These are phyloP conservation scores for Diddensiella santjacobensis DNA, from an alignment of 805 yeast genomes.

Conservation along the genomic window DNA sequence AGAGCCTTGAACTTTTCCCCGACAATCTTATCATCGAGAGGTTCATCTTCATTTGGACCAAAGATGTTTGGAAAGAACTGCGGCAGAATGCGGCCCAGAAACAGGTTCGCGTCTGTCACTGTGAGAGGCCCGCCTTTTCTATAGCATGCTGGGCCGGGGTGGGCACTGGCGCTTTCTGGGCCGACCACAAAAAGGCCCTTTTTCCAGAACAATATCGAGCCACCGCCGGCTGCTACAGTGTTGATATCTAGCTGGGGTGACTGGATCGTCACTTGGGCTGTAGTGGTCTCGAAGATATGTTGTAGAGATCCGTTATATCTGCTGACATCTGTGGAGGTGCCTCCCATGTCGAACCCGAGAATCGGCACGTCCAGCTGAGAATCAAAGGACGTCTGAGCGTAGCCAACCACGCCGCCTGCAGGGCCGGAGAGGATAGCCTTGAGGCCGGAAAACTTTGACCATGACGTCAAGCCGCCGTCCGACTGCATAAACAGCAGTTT, in stretches of 20 bases:
- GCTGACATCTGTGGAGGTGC: conserved; percentile 83
- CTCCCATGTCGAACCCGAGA: conserved; percentile 88
- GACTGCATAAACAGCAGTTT: conserved; percentile 77
- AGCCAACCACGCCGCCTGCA: conserved; percentile 97
- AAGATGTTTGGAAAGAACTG: conserved; percentile 76
- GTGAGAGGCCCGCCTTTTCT: conserved; percentile 82
- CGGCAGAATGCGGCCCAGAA: conserved; percentile 67
- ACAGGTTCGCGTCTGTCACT: conserved; percentile 78
- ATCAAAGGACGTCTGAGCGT: conserved; percentile 73
- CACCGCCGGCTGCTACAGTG: conserved; percentile 86
- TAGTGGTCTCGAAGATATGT: conserved; percentile 77
- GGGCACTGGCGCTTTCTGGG: conserved; percentile 82
- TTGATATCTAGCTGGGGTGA: conserved; percentile 80
- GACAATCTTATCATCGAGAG: conserved; percentile 57
- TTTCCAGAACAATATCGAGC: conserved; percentile 61
- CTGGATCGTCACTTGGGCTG: conserved; percentile 79
- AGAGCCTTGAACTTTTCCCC: conserved; percentile 48
- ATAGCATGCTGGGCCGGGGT: conserved; percentile 88
- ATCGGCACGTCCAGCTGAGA: conserved; percentile 45
- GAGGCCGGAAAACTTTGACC: conserved; percentile 78
- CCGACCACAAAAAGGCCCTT: conserved; percentile 78
- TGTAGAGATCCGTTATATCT: conserved; percentile 67
- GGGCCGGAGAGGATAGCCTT: conserved; percentile 92
- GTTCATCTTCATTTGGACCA: conserved; percentile 74
- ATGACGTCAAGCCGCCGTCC: conserved; percentile 91